Evolutionary conservation across 2,329 filamentous ascomycete species (phyloP), one percentile per base, ranked within the genome.

Genomic region (Colletotrichum truncatum): DNA sequence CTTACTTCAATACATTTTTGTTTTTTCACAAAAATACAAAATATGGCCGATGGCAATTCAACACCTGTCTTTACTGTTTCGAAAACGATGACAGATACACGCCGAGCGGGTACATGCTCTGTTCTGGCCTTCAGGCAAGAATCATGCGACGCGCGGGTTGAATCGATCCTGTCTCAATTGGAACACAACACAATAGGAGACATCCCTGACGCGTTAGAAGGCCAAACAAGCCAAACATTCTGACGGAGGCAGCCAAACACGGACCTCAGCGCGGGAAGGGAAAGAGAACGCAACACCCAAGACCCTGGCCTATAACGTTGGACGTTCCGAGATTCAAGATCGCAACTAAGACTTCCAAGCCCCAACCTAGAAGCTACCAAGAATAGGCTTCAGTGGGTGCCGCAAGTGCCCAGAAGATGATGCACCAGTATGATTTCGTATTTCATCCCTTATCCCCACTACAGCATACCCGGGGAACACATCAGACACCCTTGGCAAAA

Each of bases 401-500:
- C 52, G 34, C 14, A 43, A 62, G 41, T 18, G 36, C 38, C 45
- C 16, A 30, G 14, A 46, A 38, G 28, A 30, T 48, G 45, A 58
- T 38, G 43, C 43, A n/a, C 21, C 28, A 18, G 48, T 43, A 58
- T 30, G 39, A 23, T 43, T 18, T 26, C 18, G 49, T 16, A 16
- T 10, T 18, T n/a, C n/a, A n/a, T n/a, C n/a, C n/a, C n/a, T n/a
- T n/a, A n/a, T n/a, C 41, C 28, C 21, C 61, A 60, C 36, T 14
- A n/a, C 26, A 6, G 18, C n/a, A 6, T 25, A 10, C 34, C 43
- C 26, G 10, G 34, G 51, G 36, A 28, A 41, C n/a, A 10, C 46
- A 54, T 60, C 39, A 21, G 41, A 41, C 49, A 21, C 54, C 46
- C 60, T 65, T 60, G 54, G 64, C 64, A 61, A 67, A 67, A 65